A percentile compares a stretch with the other conserved stretches of the same genome.
Conservation (phyloP, 139 green algal species). For the Asterochloris erici region DNA sequence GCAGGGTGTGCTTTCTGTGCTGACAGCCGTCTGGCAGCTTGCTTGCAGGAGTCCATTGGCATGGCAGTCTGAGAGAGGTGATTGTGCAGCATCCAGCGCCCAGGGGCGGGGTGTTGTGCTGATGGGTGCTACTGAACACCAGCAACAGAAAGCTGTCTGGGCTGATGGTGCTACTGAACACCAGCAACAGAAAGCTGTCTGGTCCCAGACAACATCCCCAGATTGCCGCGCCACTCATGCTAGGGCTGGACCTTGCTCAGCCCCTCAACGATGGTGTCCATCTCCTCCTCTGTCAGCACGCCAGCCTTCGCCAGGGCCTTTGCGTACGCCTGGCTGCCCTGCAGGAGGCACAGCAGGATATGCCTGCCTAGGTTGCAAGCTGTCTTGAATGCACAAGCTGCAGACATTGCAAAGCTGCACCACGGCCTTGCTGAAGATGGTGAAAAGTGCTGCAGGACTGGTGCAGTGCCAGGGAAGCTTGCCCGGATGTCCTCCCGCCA, state of each 20-base stretch:
- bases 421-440: not conserved
- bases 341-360: slow-evolving; percentile 12
- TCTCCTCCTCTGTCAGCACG: slow-evolving; percentile 84
- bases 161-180: not conserved
- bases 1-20: too few relatives aligned
- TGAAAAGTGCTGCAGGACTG: not conserved
- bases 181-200: too few relatives aligned
- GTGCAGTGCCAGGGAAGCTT: not conserved
- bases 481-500: slow-evolving; percentile 87
- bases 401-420: not conserved
- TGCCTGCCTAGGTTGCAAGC: not conserved
- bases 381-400: not conserved
- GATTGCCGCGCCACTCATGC: not conserved
- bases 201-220: too few relatives aligned
- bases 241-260: slow-evolving; percentile 57
- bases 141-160: not conserved
- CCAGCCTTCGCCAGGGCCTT: slow-evolving; percentile 79
- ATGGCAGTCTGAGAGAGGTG: too few relatives aligned
- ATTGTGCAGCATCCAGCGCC: too few relatives aligned
- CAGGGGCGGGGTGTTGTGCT: too few relatives aligned
- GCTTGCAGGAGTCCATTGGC: too few relatives aligned
- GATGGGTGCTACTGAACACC: not conserved
- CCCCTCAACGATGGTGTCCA: slow-evolving; percentile 67
- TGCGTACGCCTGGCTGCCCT: slow-evolving; percentile 91
- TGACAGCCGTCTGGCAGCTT: too few relatives aligned